phyloP scores from a whole-genome alignment of 2,329 filamentous ascomycete species.

The Tolypocladium tropicale region DNA sequence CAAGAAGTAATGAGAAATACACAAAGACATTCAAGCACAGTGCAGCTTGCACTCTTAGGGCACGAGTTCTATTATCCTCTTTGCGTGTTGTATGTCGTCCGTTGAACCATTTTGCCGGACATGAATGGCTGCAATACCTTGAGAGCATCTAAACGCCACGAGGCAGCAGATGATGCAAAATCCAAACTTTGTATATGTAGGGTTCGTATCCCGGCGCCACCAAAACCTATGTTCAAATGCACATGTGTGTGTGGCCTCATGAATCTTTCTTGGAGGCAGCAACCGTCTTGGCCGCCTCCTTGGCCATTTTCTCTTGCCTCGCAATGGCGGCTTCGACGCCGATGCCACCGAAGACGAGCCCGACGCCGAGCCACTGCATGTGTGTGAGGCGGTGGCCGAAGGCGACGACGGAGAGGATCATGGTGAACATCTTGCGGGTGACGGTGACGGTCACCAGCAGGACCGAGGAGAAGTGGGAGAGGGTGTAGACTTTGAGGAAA shows the following conservation, averaged over 20 bases:
- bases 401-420: slow-evolving; percentile 90
- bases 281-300: slow-evolving; percentile 52
- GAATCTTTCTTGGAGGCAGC: slow-evolving; percentile 21
- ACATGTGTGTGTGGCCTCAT: slow-evolving; percentile 1
- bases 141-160: neutral
- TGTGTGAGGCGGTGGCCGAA: slow-evolving; percentile 78
- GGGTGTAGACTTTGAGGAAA: slow-evolving; percentile 61
- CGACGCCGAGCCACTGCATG: slow-evolving; percentile 94
- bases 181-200: neutral
- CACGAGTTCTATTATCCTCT: neutral
- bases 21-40: neutral
- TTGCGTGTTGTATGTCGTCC: neutral
- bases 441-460: slow-evolving; percentile 94
- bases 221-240: neutral
- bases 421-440: slow-evolving; percentile 97
- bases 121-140: neutral
- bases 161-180: neutral
- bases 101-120: neutral
- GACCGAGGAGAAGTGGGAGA: slow-evolving; percentile 84
- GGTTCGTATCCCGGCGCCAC: neutral
- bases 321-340: slow-evolving; percentile 81
- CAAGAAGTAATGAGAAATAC: neutral
- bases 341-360: slow-evolving; percentile 88
- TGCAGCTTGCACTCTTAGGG: neutral
- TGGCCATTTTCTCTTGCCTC: slow-evolving; percentile 71